Base-by-base conservation (phyloP, 1,284 basidiomycete species). In the Phenoliferia sp. region DNA sequence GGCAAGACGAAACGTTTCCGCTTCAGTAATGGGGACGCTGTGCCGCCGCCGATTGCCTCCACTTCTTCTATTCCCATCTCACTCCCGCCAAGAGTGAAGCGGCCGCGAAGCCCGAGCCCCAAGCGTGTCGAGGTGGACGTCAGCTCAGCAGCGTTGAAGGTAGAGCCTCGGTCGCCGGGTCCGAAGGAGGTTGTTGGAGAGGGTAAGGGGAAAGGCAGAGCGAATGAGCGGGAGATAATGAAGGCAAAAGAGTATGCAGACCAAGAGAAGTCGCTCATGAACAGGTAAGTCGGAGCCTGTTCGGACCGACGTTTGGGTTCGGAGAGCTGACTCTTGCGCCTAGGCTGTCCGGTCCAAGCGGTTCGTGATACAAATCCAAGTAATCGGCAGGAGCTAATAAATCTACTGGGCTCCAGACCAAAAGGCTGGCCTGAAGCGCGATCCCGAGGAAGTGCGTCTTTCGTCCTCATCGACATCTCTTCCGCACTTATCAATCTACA, bases 361-460 rank as follows among this genome's bases (percentile, higher is more conserved):
- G 48, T 52, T 5, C 48, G 48, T 52, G 22, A 9, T 9, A 44
- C 22, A 44, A 44, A 44, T 44, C 39, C 39, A n/a, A n/a, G 39
- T 44, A 12, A 44, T 44, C 15, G 12, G 39, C 22, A 22, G 12
- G 22, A 15, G 22, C 39, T 44, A 12, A 44, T 22, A 44, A 12
- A 15, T 22, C 12, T 44, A 12, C 15, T 44, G 15, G 39, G 39
- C 39, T 22, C 22, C 48, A 52, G 73, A 73, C 31, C 65, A 69
- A 33, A 76, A 76, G 62, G 74, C 75, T 0, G 75, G 75, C 4
- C 65, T 76, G 2, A 59, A 48, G 16, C 33, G 73, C 4, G 67
- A 70, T 28, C 61, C 63, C 1, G 65, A 69, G 19, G 71, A 67
- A 57, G 64, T 52, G 48, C 48, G 48, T 52, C 48, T 65, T 10